A percentile compares a stretch with the other conserved stretches of the same genome.
Conservation (phyloP, 2,329 filamentous ascomycete species). For the Nemania sp. region DNA sequence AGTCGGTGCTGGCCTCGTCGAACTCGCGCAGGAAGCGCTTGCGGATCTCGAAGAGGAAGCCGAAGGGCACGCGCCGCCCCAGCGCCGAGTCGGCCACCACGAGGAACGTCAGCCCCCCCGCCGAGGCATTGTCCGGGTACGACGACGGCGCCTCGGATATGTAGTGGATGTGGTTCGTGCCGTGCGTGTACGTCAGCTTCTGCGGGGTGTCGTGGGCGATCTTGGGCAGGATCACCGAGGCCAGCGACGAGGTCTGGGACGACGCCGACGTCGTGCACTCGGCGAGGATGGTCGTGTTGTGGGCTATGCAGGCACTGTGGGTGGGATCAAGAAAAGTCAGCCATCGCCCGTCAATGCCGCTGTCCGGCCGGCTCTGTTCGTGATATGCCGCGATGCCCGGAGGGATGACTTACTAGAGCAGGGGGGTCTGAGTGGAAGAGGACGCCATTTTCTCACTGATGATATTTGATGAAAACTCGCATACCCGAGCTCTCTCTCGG, state of each 20-base stretch:
- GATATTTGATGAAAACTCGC: not conserved
- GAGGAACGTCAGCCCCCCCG: conserved; percentile 87
- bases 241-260: conserved; percentile 81
- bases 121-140: conserved; percentile 60
- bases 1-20: conserved; percentile 69
- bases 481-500: not conserved
- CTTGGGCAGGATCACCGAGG: conserved; percentile 92
- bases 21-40: conserved; percentile 80
- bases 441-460: conserved; percentile 63
- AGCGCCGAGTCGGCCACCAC: conserved; percentile 82
- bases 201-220: conserved; percentile 80
- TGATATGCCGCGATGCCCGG: conserved; percentile 20
- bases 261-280: conserved; percentile 90
- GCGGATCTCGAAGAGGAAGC: conserved; percentile 88
- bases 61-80: conserved; percentile 88
- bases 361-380: not conserved
- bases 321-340: conserved; percentile 21
- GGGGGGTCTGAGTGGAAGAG: conserved; percentile 69
- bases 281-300: conserved; percentile 88
- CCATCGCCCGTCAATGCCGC: not conserved
- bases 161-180: conserved; percentile 92
- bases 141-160: conserved; percentile 80
- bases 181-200: conserved; percentile 94
- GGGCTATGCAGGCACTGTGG: conserved; percentile 79
- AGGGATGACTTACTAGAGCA: conserved; percentile 68